Evolutionary conservation across 2,329 filamentous ascomycete genomes (phyloP).

Genomic region (Aspergillus fumigatiaffinis): DNA sequence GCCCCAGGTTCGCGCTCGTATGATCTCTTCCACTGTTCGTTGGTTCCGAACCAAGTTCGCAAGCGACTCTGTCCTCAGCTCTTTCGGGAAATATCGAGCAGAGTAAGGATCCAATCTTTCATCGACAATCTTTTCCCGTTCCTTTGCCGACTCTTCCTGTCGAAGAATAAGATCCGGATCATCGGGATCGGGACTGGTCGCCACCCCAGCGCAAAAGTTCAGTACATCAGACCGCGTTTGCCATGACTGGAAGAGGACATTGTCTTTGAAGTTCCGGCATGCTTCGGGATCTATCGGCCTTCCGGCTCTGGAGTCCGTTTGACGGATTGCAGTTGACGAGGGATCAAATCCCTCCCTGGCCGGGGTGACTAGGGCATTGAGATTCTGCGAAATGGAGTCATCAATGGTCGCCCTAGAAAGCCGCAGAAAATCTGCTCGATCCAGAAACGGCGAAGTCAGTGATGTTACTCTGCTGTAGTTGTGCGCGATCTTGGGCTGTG

Average conservation of each 20-base stretch:
- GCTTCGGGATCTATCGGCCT: conserved; percentile 57
- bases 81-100: conserved; percentile 68
- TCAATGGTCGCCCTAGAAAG: conserved; percentile 80
- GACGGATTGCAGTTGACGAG: conserved; percentile 64
- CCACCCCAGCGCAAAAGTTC: conserved; percentile 84
- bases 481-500: not conserved
- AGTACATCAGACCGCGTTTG: conserved; percentile 76
- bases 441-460: conserved; percentile 6
- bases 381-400: conserved; percentile 87
- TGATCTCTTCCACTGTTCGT: conserved; percentile 72
- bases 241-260: conserved; percentile 85
- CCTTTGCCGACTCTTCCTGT: conserved; percentile 65
- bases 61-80: conserved; percentile 75
- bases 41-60: conserved; percentile 64
- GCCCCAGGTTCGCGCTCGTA: conserved; percentile 77
- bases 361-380: conserved; percentile 83
- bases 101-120: conserved; percentile 92
- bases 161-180: conserved; percentile 72
- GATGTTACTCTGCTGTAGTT: not conserved
- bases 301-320: conserved; percentile 46
- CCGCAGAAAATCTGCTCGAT: conserved; percentile 74
- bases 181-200: conserved; percentile 79
- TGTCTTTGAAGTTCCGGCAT: conserved; percentile 70
- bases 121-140: conserved; percentile 71
- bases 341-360: conserved; percentile 71